Conservation (phyloP, 164 flowering plant species). For the Santalum album region DNA sequence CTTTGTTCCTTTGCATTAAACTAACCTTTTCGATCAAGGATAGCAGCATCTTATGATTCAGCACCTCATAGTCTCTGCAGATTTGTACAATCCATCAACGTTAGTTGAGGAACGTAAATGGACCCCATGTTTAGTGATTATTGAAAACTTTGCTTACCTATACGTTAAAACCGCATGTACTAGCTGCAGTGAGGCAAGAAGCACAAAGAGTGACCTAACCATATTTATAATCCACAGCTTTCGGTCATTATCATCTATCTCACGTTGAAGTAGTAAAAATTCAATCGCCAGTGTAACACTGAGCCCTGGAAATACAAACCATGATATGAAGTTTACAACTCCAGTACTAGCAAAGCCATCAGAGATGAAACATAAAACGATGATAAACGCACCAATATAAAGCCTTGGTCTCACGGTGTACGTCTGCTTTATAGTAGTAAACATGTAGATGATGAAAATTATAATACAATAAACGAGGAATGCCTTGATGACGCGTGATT, state of each 20-base stretch:
- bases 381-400: conserved; percentile 43
- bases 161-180: conserved; percentile 52
- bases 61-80: conserved; percentile 68
- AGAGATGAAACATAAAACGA: neutral
- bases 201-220: conserved; percentile 27
- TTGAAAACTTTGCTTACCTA: conserved; percentile 40
- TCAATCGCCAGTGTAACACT: conserved; percentile 46
- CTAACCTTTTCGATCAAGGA: conserved; percentile 44
- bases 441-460: conserved; percentile 48
- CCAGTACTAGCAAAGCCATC: neutral
- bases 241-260: conserved; percentile 24
- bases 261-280: conserved; percentile 28
- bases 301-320: conserved; percentile 34
- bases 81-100: neutral
- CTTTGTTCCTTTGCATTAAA: conserved; percentile 27
- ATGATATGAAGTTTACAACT: neutral
- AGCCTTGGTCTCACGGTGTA: conserved; percentile 54
- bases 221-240: conserved; percentile 33
- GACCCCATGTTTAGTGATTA: no score
- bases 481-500: conserved; percentile 59
- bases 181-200: conserved; percentile 35
- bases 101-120: no score
- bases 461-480: conserved; percentile 39
- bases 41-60: conserved; percentile 50
- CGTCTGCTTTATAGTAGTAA: conserved; percentile 70